Percentiles rank a stretch among this genome's conserved stretches.
phyloP scores from a whole-genome alignment of 2,329 filamentous ascomycete genomes.

The Cladosporium sp. region DNA sequence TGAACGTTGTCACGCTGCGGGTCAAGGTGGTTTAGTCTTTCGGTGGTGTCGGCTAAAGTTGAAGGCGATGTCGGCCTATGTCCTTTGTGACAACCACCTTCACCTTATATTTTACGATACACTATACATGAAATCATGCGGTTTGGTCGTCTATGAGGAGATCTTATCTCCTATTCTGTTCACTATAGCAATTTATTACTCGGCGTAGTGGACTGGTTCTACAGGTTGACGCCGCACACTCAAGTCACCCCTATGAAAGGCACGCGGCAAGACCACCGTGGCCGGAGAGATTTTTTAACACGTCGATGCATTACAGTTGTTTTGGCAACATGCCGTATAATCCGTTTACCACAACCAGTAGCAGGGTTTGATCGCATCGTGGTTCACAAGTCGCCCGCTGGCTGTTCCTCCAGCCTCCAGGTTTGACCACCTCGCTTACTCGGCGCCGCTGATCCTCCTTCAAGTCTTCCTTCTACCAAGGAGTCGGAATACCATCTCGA shows the following conservation, averaged over 20 bases:
- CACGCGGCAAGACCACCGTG: background rate
- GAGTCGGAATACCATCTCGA: background rate
- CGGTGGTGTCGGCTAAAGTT: constrained; percentile 6
- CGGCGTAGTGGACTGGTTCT: too few species aligned
- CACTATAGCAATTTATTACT: too few species aligned
- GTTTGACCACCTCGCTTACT: background rate
- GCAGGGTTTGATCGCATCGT: too few species aligned
- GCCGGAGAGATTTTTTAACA: background rate
- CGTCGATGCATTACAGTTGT: background rate
- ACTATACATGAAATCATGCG: background rate
- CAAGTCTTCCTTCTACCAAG: background rate
- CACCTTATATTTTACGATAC: too few species aligned
- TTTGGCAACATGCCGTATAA: background rate
- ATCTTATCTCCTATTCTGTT: background rate
- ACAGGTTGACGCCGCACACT: background rate
- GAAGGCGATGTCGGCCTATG: background rate
- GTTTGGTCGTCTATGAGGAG: background rate
- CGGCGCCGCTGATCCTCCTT: background rate
- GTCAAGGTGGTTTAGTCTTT: background rate
- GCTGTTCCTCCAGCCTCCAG: background rate
- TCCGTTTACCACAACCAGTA: background rate
- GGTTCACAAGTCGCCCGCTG: background rate
- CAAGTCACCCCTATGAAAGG: background rate
- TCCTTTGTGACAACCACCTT: background rate
- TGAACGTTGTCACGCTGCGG: constrained; percentile 7